A percentile compares a stretch with the other conserved stretches of the same genome.
Evolutionary conservation across 1,284 basidiomycete genomes (phyloP).

Genomic region (Fomes fomentarius): DNA sequence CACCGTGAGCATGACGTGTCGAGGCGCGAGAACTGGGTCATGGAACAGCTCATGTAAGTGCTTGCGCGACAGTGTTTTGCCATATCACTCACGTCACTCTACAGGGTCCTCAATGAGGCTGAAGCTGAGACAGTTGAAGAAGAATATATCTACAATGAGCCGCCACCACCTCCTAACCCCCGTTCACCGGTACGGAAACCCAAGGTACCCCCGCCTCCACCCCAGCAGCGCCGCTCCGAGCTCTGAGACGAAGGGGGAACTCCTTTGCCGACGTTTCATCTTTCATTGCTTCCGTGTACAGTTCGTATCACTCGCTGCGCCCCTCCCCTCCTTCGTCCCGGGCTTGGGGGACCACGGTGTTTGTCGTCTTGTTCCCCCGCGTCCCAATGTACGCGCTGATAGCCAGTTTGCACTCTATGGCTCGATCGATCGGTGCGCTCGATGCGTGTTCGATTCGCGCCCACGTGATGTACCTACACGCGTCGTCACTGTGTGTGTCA

Average conservation of each 20-base stretch:
- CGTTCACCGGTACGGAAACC: constrained; percentile 74
- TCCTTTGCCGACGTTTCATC: constrained; percentile 45
- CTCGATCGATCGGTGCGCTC: constrained; percentile 35
- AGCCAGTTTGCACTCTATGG: constrained; percentile 40
- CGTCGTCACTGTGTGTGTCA: constrained; percentile 21
- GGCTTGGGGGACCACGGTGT: constrained; percentile 83
- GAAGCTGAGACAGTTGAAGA: constrained; percentile 69
- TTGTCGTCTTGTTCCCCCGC: constrained; percentile 72
- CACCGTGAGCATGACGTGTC: constrained; percentile 82
- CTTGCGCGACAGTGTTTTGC: not conserved
- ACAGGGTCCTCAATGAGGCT: constrained; percentile 70
- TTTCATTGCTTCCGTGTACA: constrained; percentile 49
- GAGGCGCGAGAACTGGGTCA: constrained; percentile 83
- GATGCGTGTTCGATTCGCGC: constrained; percentile 31
- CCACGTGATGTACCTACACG: constrained; percentile 45
- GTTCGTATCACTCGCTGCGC: constrained; percentile 65
- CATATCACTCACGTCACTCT: constrained; percentile 18
- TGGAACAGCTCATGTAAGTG: constrained; percentile 84
- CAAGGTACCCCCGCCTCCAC: constrained; percentile 84
- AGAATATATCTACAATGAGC: constrained; percentile 76
- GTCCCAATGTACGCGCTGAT: constrained; percentile 57
- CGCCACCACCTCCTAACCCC: constrained; percentile 22
- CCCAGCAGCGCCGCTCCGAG: constrained; percentile 80
- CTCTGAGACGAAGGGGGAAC: constrained; percentile 88
- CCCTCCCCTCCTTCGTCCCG: constrained; percentile 74